phyloP scores from a whole-genome alignment of 257 asterid species.

The Solanum piurae region DNA sequence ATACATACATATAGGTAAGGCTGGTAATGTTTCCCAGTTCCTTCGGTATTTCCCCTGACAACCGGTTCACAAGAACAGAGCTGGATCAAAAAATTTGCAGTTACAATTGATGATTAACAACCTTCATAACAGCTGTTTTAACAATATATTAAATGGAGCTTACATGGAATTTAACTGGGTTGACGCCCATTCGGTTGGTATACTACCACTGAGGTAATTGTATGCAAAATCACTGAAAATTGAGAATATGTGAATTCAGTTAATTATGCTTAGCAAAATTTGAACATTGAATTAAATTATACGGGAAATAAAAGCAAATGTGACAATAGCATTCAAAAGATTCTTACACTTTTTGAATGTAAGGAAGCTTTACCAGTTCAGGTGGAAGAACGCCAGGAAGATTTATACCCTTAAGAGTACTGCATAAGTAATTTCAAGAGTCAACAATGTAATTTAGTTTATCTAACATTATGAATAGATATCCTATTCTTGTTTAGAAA shows the following conservation, averaged over 20 bases:
- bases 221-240: constrained; percentile 76
- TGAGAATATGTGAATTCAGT: background rate
- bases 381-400: constrained; percentile 18
- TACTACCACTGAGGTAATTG: constrained; percentile 66
- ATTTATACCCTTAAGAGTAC: constrained; percentile 5
- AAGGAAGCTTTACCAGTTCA: constrained; percentile 15
- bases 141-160: background rate
- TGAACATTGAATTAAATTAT: background rate
- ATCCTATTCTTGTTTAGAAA: background rate
- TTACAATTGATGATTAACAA: background rate
- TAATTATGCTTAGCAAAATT: background rate
- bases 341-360: constrained; percentile 11
- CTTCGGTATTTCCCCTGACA: constrained; percentile 79
- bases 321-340: background rate
- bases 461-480: background rate
- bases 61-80: constrained; percentile 78
- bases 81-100: constrained; percentile 31
- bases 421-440: background rate
- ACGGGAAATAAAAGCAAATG: background rate
- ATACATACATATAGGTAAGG: constrained; percentile 80
- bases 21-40: constrained; percentile 53
- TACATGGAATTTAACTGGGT: constrained; percentile 51
- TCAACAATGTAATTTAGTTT: background rate
- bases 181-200: constrained; percentile 81
- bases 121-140: background rate